Percentiles rank a stretch among this genome's conserved stretches.
Evolutionary conservation across 176 grass and related monocot species (phyloP).

Genomic region (Eragrostis curvula): DNA sequence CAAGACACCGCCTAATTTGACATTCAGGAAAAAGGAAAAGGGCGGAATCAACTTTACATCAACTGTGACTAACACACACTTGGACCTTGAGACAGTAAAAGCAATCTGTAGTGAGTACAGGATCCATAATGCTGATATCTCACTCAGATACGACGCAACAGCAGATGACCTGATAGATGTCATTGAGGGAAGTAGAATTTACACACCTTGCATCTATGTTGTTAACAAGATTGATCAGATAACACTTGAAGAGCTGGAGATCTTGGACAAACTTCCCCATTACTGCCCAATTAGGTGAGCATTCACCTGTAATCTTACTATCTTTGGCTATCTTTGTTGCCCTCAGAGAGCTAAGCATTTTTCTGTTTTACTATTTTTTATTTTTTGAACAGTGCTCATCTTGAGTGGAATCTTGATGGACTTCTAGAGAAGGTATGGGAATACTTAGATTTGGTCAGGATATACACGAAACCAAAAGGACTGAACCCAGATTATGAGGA

Average conservation of each 20-base stretch:
- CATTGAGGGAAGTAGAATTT: constrained; percentile 95
- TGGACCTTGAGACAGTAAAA: constrained; percentile 97
- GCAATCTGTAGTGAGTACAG: constrained; percentile 96
- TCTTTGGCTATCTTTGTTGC: constrained; percentile 14
- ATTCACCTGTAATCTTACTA: constrained; percentile 25
- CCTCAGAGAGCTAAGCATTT: background rate
- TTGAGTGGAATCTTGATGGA: constrained; percentile 94
- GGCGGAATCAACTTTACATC: constrained; percentile 99
- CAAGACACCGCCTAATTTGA: constrained; percentile 95
- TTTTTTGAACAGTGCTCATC: constrained; percentile 64
- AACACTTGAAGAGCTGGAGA: constrained; percentile 95
- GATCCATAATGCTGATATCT: constrained; percentile 95
- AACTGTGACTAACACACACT: constrained; percentile 79
- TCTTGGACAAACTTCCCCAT: constrained; percentile 96
- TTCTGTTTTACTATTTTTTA: background rate
- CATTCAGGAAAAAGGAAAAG: constrained; percentile 91
- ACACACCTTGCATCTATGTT: constrained; percentile 94
- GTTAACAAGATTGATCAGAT: constrained; percentile 99
- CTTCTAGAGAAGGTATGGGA: constrained; percentile 92
- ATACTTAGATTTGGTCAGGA: constrained; percentile 89
- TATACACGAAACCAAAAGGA: constrained; percentile 96
- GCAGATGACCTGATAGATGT: constrained; percentile 98
- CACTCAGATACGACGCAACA: constrained; percentile 89
- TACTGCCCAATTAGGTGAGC: constrained; percentile 92
- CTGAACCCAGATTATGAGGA: constrained; percentile 97